Conservation (phyloP, 2,329 filamentous ascomycete species). For the Cordyceps cateniannulata region DNA sequence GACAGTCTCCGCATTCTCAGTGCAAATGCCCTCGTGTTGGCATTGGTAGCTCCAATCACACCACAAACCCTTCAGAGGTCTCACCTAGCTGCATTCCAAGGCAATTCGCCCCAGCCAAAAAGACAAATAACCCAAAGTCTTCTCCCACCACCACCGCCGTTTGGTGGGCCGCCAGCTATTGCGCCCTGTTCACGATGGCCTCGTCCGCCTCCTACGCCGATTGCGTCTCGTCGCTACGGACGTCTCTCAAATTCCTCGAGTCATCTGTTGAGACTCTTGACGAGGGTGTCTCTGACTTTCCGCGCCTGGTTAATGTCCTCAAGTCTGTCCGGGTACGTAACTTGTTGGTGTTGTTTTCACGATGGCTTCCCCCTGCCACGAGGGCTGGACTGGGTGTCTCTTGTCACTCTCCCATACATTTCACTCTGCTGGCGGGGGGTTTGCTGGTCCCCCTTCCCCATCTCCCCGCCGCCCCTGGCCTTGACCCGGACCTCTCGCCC, state of each 20-base stretch:
- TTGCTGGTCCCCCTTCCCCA: neutral
- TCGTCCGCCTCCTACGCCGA: constrained; percentile 40
- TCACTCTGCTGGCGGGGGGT: neutral
- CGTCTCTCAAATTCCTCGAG: constrained; percentile 54
- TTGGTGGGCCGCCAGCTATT: constrained; percentile 6
- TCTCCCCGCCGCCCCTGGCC: neutral
- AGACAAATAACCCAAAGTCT: neutral
- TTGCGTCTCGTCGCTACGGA: constrained; percentile 54
- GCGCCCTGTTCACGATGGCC: constrained; percentile 16
- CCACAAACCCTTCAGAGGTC: constrained; percentile 1
- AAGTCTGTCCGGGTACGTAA: constrained; percentile 49
- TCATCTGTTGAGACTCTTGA: constrained; percentile 53
- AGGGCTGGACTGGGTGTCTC: neutral
- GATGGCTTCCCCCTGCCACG: neutral
- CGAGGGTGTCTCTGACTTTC: constrained; percentile 51
- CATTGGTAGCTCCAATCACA: neutral
- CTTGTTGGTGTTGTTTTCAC: constrained; percentile 1
- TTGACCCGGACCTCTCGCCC: neutral
- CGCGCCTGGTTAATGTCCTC: constrained; percentile 47
- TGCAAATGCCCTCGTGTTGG: neutral
- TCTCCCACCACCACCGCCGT: constrained; percentile 9
- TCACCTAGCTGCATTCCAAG: neutral
- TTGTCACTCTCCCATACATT: neutral
- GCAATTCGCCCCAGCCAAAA: neutral
- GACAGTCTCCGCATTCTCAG: constrained; percentile 9